phyloP scores from a whole-genome alignment of 2,329 filamentous ascomycete genomes.

The Nigrospora sphaerica region DNA sequence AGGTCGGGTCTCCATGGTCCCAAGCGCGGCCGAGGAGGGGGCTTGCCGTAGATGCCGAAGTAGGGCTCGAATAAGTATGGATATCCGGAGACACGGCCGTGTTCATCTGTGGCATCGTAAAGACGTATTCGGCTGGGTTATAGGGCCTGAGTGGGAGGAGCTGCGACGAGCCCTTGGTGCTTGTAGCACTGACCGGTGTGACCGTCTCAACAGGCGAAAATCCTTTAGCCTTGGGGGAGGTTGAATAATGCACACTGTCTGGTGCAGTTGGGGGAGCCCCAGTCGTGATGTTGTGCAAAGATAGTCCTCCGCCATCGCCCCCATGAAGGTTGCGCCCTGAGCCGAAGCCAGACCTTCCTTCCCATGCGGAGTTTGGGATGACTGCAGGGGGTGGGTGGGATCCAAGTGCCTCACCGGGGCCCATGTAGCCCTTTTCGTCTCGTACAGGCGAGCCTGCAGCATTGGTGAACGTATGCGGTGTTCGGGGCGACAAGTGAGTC shows the following conservation, averaged over 20 bases:
- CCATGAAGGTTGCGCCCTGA: constrained; percentile 9
- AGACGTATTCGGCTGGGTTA: constrained; percentile 24
- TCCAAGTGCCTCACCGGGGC: background rate
- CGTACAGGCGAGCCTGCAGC: constrained; percentile 12
- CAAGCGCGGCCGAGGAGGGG: constrained; percentile 19
- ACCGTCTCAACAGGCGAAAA: constrained; percentile 18
- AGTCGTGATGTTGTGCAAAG: constrained; percentile 17
- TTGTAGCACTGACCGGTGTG: constrained; percentile 20
- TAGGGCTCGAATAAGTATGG: constrained; percentile 16
- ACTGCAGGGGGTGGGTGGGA: no score
- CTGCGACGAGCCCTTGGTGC: constrained; percentile 20
- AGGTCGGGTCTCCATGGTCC: constrained; percentile 16
- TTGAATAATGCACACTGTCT: constrained; percentile 19
- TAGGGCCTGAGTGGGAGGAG: constrained; percentile 21
- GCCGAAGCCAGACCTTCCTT: background rate
- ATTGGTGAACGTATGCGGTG: constrained; percentile 27
- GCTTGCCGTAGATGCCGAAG: constrained; percentile 19
- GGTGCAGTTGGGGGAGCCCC: constrained; percentile 16
- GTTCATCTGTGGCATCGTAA: no score
- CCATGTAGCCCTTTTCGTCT: constrained; percentile 17
- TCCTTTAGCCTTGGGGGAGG: constrained; percentile 18
- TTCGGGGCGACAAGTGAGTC: constrained; percentile 32
- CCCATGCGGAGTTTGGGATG: background rate
- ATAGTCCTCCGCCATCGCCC: constrained; percentile 1
- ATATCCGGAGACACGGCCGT: no score